phyloP scores from a whole-genome alignment of 1,284 basidiomycete species.

The Sporisorium sorghi region DNA sequence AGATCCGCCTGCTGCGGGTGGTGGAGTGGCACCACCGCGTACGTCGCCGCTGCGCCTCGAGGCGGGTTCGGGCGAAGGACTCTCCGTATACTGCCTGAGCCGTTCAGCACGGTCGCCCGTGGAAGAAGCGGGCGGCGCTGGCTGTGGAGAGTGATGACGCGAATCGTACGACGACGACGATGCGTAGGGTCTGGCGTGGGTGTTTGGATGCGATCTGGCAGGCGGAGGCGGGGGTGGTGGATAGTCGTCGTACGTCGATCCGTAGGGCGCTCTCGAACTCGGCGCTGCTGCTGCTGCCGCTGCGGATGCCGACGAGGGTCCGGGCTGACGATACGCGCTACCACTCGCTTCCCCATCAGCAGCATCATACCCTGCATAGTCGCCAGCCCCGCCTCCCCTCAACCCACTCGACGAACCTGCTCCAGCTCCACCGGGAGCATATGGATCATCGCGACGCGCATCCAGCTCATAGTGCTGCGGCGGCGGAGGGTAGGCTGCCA shows the following conservation, averaged over 20 bases:
- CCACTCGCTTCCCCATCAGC: not conserved
- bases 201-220: slow-evolving; percentile 14
- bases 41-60: slow-evolving; percentile 10
- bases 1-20: not conserved
- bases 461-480: slow-evolving; percentile 30
- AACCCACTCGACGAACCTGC: slow-evolving; percentile 7
- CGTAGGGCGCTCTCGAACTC: slow-evolving; percentile 17
- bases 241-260: slow-evolving; percentile 31
- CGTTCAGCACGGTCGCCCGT: slow-evolving; percentile 38
- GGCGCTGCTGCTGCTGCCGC: not conserved
- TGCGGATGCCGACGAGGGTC: not conserved
- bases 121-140: slow-evolving; percentile 22
- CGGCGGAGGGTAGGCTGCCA: slow-evolving; percentile 27
- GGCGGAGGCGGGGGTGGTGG: slow-evolving; percentile 32
- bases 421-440: slow-evolving; percentile 3
- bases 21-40: slow-evolving; percentile 3
- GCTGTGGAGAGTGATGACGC: slow-evolving; percentile 32
- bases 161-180: slow-evolving; percentile 27
- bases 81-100: slow-evolving; percentile 49
- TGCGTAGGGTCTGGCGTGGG: slow-evolving; percentile 19
- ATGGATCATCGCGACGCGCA: slow-evolving; percentile 15
- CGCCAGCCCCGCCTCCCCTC: not conserved
- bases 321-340: slow-evolving; percentile 11
- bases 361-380: slow-evolving; percentile 7
- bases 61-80: slow-evolving; percentile 35